These are phyloP conservation scores for Aspergillus sp. DNA, from an alignment of 2,329 filamentous ascomycete species.

Conservation along the genomic window DNA sequence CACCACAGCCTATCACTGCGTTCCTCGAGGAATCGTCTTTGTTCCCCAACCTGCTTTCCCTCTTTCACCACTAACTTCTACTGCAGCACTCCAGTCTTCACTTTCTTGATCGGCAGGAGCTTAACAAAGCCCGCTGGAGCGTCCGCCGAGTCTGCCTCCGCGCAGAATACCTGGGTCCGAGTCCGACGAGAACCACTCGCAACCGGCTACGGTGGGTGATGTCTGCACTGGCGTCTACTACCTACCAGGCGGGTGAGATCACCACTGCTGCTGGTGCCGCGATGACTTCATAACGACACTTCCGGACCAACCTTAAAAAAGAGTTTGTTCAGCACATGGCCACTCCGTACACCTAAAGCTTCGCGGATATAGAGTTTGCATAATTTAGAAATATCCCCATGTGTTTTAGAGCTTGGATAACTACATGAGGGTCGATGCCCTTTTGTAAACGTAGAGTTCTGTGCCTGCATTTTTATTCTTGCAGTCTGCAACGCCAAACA, in stretches of 20 bases:
- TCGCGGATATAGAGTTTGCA: background rate
- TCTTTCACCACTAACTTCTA: background rate
- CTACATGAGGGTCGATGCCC: background rate
- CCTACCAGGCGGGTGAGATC: slow-evolving; percentile 2
- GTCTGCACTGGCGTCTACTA: background rate
- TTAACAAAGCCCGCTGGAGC: background rate
- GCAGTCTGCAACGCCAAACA: background rate
- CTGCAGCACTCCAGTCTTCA: background rate
- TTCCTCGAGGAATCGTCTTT: background rate
- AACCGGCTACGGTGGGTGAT: background rate
- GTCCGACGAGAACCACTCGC: background rate
- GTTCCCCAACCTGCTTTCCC: background rate
- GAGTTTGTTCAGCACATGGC: background rate
- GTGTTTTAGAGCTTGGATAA: background rate
- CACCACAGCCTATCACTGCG: background rate
- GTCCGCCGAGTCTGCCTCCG: background rate
- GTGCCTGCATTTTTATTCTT: background rate
- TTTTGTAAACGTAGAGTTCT: background rate
- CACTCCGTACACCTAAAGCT: background rate
- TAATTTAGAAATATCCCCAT: background rate
- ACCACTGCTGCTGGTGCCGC: background rate
- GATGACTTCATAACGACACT: slow-evolving; percentile 1
- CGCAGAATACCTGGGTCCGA: background rate
- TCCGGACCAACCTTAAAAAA: background rate
- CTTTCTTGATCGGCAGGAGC: background rate